Evolutionary conservation across 2,329 filamentous ascomycete species (phyloP).

Genomic region (Exophiala mesophila): DNA sequence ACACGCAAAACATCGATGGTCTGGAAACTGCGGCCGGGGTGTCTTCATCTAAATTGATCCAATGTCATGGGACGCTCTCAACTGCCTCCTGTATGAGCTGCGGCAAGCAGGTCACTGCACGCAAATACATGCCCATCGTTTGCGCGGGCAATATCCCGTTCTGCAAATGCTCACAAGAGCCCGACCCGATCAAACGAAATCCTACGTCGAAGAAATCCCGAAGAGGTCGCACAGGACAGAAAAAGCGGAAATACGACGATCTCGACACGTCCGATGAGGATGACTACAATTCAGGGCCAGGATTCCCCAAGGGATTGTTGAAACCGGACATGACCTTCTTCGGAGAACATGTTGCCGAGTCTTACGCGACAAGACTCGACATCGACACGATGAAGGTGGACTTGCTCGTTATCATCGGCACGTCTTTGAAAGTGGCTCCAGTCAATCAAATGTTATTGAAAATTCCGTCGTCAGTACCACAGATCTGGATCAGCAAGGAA

Average conservation of each 20-base stretch:
- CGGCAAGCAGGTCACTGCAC: conserved; percentile 65
- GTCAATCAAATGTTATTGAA: conserved; percentile 87
- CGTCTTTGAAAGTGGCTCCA: conserved; percentile 89
- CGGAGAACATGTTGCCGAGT: conserved; percentile 79
- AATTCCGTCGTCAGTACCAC: conserved; percentile 72
- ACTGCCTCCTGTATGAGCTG: conserved; percentile 87
- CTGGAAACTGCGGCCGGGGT: conserved; percentile 86
- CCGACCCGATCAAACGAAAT: conserved; percentile 28
- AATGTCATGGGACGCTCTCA: conserved; percentile 95
- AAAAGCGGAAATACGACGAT: conserved; percentile 26
- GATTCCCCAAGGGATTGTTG: conserved; percentile 62
- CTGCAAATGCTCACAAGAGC: conserved; percentile 45
- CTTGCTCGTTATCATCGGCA: conserved; percentile 92
- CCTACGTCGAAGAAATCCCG: conserved; percentile 27
- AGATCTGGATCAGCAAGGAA: conserved; percentile 66
- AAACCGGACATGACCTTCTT: conserved; percentile 96
- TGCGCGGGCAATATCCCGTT: conserved; percentile 68
- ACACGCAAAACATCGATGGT: conserved; percentile 98
- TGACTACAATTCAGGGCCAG: conserved; percentile 56
- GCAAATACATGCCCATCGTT: conserved; percentile 74
- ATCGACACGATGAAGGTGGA: conserved; percentile 77
- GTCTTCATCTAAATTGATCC: conserved; percentile 72
- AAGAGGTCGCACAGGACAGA: conserved; percentile 12
- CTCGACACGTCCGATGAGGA: conserved; percentile 29
- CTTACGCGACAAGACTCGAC: conserved; percentile 74